Evolutionary conservation across 345 rosid genomes (phyloP).

Genomic region (Brassica nigra): DNA sequence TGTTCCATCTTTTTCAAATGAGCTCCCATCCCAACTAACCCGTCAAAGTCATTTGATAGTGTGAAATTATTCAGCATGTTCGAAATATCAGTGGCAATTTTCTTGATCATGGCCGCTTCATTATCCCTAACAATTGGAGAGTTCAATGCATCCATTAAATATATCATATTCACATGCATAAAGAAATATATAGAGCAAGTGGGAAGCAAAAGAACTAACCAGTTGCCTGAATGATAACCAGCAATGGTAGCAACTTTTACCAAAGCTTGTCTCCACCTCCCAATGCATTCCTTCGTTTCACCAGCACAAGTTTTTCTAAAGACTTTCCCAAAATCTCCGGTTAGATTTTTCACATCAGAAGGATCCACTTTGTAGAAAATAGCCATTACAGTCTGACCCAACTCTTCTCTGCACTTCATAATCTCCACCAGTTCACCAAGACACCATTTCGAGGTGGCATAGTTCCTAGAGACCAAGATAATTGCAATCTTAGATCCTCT

Average conservation of each 20-base stretch:
- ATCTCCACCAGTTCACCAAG: constrained; percentile 25
- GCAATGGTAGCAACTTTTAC: not conserved
- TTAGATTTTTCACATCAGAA: not conserved
- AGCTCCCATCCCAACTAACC: not conserved
- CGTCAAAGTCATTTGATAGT: not conserved
- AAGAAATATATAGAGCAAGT: not conserved
- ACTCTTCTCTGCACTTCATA: constrained; percentile 16
- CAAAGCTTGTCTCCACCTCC: constrained; percentile 9
- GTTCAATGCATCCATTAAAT: not conserved
- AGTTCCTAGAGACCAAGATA: constrained; percentile 1
- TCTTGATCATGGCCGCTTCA: not conserved
- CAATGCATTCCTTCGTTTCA: not conserved
- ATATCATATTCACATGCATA: not conserved
- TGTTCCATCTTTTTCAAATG: not conserved
- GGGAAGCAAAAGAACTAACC: not conserved
- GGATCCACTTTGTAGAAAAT: constrained; percentile 18
- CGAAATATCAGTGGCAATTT: not conserved
- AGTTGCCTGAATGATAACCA: not conserved
- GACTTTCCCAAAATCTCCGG: constrained; percentile 6
- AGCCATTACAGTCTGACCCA: constrained; percentile 3
- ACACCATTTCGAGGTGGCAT: constrained; percentile 25
- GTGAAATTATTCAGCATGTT: not conserved
- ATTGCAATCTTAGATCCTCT: not conserved
- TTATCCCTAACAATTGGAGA: not conserved
- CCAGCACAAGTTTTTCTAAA: not conserved